Percentiles rank a stretch among this genome's conserved stretches.
phyloP scores from a whole-genome alignment of 192 early-diverging fungal genomes.

The Geranomyces michiganensis region DNA sequence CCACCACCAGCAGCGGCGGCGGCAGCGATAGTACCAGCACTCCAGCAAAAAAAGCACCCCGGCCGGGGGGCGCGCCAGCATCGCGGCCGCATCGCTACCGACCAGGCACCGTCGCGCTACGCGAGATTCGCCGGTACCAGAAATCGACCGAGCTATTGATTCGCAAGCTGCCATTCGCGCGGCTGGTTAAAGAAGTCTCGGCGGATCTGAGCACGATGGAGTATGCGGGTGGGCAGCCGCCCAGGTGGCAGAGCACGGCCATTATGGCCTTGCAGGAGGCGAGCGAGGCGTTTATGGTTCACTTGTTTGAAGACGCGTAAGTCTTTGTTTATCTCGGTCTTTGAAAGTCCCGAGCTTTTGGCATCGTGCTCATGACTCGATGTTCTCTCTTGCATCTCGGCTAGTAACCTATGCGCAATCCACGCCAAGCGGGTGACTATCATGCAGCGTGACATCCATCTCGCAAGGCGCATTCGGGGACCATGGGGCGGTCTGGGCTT shows the following conservation, averaged over 20 bases:
- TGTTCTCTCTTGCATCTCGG: not conserved
- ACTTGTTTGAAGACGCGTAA: conserved; percentile 88
- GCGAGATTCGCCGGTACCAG: conserved; percentile 86
- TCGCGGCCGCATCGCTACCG: conserved; percentile 57
- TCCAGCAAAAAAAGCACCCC: too few species aligned
- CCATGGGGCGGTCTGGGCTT: conserved; percentile 71
- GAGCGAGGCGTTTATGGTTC: conserved; percentile 79
- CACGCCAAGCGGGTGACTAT: conserved; percentile 94
- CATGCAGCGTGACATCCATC: conserved; percentile 90
- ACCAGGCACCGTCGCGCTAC: conserved; percentile 78
- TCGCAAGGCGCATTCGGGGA: conserved; percentile 88
- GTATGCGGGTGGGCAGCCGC: conserved; percentile 31
- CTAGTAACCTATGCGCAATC: conserved; percentile 85
- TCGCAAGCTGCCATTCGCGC: conserved; percentile 84
- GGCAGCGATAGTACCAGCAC: too few species aligned
- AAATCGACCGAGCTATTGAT: conserved; percentile 78
- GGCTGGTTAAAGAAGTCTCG: conserved; percentile 58
- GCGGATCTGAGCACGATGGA: conserved; percentile 37
- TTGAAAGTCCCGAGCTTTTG: too few species aligned
- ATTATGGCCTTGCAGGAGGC: conserved; percentile 82
- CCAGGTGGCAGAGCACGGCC: conserved; percentile 75
- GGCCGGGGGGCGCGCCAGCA: too few species aligned
- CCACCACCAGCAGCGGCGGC: too few species aligned
- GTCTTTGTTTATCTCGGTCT: conserved; percentile 10
- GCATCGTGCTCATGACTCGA: not conserved